Base-by-base conservation (phyloP, 2,329 filamentous ascomycete genomes). In the Colletotrichum tabaci region DNA sequence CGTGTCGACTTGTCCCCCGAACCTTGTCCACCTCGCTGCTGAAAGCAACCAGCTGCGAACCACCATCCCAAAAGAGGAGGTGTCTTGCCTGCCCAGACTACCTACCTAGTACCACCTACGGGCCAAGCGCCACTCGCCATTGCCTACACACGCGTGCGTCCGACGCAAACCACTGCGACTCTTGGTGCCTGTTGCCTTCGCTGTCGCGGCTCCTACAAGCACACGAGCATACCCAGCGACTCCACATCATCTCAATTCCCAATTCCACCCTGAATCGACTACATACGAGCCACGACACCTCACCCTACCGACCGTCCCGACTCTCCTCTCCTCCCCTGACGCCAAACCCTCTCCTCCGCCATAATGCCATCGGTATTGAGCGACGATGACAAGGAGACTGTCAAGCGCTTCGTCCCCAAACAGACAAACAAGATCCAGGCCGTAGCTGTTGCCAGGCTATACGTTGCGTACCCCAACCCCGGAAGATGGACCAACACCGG, bases 381-480 rank as follows among this genome's bases (percentile, higher is more conserved):
- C 80, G 96, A 98, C 79, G 93, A 95, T 79, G 96, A 99, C 86
- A 98, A 97, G 88, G 94, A 97, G 85, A 97, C 92, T 73, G 95
- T 99, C 83, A 97, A 97, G 87, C 92, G 96, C 80, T 93, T 92
- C 77, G 94, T 99, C 66, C 96, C 96, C 73, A 98, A 97, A 83
- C 90, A 94, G 74, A 91, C 92, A 78, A 99, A 98, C 90, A 98
- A 98, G 87, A 98, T 99, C 83, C 94, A 97, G 76, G 95, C 95
- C 73, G 96, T 97, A 75, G 96, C 94, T 72, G 95, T 98, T 76
- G 96, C 95, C 73, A 92, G 93, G 80, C 91, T 99, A 76, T 98
- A 98, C 83, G 90, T 98, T 79, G 95, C 96, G 77, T 93, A 97
- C 79, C 96, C 96, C 15, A 90, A 96, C 84, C 89, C 88, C 74